A percentile compares a stretch with the other conserved stretches of the same genome.
These are phyloP conservation scores for Biscogniauxia sp. DNA, from an alignment of 2,329 filamentous ascomycete genomes.

Conservation along the genomic window DNA sequence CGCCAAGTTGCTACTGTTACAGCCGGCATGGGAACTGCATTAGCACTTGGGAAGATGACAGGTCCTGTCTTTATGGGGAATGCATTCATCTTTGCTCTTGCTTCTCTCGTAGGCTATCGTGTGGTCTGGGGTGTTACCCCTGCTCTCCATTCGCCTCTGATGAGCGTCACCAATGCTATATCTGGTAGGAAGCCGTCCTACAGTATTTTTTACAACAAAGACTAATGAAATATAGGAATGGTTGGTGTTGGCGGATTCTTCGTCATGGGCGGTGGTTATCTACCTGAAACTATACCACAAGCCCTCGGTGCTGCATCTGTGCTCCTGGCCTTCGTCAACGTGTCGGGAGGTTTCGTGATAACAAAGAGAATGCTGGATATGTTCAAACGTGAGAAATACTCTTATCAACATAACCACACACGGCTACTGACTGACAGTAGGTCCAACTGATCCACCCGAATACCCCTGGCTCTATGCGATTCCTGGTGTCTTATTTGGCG, in stretches of 20 bases:
- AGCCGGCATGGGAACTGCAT: constrained; percentile 70
- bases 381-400: constrained; percentile 62
- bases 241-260: constrained; percentile 87
- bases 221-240: constrained; percentile 54
- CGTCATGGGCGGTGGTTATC: constrained; percentile 78
- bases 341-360: constrained; percentile 85
- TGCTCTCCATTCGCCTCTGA: constrained; percentile 81
- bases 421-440: constrained; percentile 35
- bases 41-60: constrained; percentile 78
- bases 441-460: constrained; percentile 80
- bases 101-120: constrained; percentile 82
- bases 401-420: neutral
- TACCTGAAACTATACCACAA: constrained; percentile 78
- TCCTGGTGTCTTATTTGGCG: constrained; percentile 73
- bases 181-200: constrained; percentile 50
- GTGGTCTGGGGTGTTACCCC: constrained; percentile 85
- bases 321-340: constrained; percentile 81
- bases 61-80: constrained; percentile 86
- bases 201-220: neutral
- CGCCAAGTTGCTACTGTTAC: constrained; percentile 74
- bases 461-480: constrained; percentile 85
- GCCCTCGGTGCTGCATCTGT: constrained; percentile 76
- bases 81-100: constrained; percentile 78
- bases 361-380: constrained; percentile 93
- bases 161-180: constrained; percentile 93